Conservation (phyloP, 2,329 filamentous ascomycete genomes). For the Arachnomyces sp. region DNA sequence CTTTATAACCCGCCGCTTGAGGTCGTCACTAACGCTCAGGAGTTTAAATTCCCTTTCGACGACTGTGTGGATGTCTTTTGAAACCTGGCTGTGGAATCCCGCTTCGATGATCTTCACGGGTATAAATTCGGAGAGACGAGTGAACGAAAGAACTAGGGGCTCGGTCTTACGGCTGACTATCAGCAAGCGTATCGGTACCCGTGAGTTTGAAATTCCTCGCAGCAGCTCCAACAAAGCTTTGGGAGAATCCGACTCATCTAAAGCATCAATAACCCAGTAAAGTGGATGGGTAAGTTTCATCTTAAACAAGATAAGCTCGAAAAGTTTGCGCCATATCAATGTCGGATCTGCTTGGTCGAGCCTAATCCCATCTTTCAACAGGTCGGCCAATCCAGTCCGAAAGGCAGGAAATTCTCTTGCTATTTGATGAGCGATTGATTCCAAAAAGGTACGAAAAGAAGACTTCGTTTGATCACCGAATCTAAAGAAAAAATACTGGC, state of each 20-base stretch:
- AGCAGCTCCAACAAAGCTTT: conserved; percentile 22
- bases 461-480: conserved; percentile 20
- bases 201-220: conserved; percentile 11
- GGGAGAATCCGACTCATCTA: conserved; percentile 30
- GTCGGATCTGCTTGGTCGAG: conserved; percentile 19
- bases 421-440: conserved; percentile 23
- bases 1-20: conserved; percentile 4
- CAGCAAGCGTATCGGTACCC: conserved; percentile 22
- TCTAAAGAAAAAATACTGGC: conserved; percentile 25
- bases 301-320: conserved; percentile 23
- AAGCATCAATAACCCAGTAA: conserved; percentile 35
- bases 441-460: conserved; percentile 14
- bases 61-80: conserved; percentile 10
- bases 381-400: conserved; percentile 14
- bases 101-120: conserved; percentile 1
- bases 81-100: neutral
- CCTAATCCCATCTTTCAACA: conserved; percentile 17
- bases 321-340: conserved; percentile 27
- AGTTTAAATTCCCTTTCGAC: conserved; percentile 8
- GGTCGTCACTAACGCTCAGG: conserved; percentile 2
- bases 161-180: conserved; percentile 22
- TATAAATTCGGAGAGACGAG: conserved; percentile 4
- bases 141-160: too few species aligned
- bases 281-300: conserved; percentile 16
- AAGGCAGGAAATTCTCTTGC: conserved; percentile 12